phyloP scores from a whole-genome alignment of 192 early-diverging fungal genomes.

The Gaertneriomyces sp. region DNA sequence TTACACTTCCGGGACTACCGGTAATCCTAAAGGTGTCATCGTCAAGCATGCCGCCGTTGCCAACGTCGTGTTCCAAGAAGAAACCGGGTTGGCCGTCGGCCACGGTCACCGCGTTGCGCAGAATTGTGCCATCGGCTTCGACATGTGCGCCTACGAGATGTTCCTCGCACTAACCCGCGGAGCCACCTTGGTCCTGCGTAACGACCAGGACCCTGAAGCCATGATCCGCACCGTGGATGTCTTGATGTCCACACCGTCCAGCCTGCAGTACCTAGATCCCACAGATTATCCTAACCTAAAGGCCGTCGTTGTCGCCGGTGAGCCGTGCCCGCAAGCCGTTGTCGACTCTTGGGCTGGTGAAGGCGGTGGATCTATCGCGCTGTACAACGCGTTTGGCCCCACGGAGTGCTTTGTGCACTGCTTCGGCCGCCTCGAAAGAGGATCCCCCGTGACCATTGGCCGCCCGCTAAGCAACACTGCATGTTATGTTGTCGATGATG shows the following conservation, averaged over 20 bases:
- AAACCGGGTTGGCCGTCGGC: not conserved
- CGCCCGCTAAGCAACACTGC: too few species aligned
- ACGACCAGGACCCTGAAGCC: not conserved
- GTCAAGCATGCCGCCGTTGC: slow-evolving; percentile 18
- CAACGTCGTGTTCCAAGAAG: slow-evolving; percentile 1
- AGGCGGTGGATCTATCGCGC: too few species aligned
- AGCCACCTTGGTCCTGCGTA: not conserved
- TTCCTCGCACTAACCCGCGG: slow-evolving; percentile 13
- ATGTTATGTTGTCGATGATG: slow-evolving; percentile 26
- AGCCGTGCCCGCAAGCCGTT: not conserved
- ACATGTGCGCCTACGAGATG: slow-evolving; percentile 21
- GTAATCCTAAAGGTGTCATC: slow-evolving; percentile 16
- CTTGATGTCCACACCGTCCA: not conserved
- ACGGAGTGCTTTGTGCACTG: not conserved
- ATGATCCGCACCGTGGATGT: not conserved
- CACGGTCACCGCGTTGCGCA: slow-evolving; percentile 14
- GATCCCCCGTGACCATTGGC: not conserved
- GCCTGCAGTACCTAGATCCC: not conserved
- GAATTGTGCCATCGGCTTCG: slow-evolving; percentile 17
- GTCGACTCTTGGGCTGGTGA: slow-evolving; percentile 3
- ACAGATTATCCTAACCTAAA: not conserved
- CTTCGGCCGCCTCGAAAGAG: not conserved
- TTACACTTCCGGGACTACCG: slow-evolving; percentile 25
- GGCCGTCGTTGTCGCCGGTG: slow-evolving; percentile 3
- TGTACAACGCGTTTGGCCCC: slow-evolving; percentile 2